Conservation (phyloP, 768 basidiomycete species). For the Antrodiella citrinella region DNA sequence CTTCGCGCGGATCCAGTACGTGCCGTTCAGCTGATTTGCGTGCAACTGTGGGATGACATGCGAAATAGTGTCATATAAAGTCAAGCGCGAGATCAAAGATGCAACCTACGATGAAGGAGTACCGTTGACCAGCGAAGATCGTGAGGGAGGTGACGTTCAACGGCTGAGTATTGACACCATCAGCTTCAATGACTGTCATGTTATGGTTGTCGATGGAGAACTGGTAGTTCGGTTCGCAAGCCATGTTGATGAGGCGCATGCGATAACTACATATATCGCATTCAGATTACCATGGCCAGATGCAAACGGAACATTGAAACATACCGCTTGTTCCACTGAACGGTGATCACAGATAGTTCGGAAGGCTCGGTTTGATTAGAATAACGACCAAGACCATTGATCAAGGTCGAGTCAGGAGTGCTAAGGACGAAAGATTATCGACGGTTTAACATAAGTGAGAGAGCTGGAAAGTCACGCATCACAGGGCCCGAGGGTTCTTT, state of each 20-base stretch:
- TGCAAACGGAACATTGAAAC: neutral
- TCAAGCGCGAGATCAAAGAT: neutral
- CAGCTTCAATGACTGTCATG: constrained; percentile 41
- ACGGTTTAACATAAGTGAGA: too few species aligned
- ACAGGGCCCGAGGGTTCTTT: too few species aligned
- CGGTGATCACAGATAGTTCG: neutral
- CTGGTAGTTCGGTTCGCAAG: constrained; percentile 34
- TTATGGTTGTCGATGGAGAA: constrained; percentile 40
- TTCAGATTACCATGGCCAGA: neutral
- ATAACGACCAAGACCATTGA: too few species aligned
- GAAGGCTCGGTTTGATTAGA: constrained; percentile 15
- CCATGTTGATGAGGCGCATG: constrained; percentile 31
- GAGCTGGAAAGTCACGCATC: too few species aligned
- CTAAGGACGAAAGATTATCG: too few species aligned
- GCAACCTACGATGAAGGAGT: constrained; percentile 34
- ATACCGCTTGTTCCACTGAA: constrained; percentile 6
- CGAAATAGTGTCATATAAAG: constrained; percentile 14
- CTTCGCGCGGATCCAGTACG: constrained; percentile 37
- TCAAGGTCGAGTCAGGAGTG: constrained; percentile 2
- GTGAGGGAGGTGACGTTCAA: constrained; percentile 30
- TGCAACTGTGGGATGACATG: constrained; percentile 23
- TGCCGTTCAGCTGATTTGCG: constrained; percentile 20
- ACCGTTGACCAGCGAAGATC: constrained; percentile 45
- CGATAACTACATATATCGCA: constrained; percentile 22
- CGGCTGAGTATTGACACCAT: constrained; percentile 33